Base-by-base conservation (phyloP, 177 flowering plant species). In the Telopea speciosissima region DNA sequence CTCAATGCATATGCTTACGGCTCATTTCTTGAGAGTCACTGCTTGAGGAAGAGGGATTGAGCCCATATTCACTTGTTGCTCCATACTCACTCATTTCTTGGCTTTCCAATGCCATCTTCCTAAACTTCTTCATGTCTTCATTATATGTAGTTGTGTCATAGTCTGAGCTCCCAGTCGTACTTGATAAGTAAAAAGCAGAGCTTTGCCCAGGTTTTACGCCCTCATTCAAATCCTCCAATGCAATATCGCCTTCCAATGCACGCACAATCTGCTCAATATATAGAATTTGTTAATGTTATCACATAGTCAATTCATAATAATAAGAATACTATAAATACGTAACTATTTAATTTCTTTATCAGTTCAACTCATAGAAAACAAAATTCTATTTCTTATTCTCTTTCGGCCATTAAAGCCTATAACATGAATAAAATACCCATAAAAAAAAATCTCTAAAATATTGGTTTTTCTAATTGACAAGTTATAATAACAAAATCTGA, bases 241-340 rank as follows among this genome's bases (percentile, higher is more conserved):
- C 82, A 1, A 81, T 83, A 24, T 86, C 89, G 42, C 97, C 97
- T 72, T 92, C 96, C 74, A 92, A 54, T 14, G 97, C 89, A 0
- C 95, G 82, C 8, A 86, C 93, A 7, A 91, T 85, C 97, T 91
- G 78, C 64, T 49, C 19, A 7, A 5, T n/a, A n/a, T n/a, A n/a
- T 16, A 14, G 21, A 17, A 21, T 44, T 5, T 24, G 22, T 8
- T 17, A 67, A 28, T 5, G 70, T 14, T 19, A 24, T 19, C 28
- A 4, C 70, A 59, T 16, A 0, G 3, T 36, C 40, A 36, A 36
- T 36, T 36, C 40, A 36, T 36, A 5, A 36, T 36, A 36, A 36
- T 36, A 36, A 36, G 40, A 36, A 36, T 8, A 36, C 5, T 36
- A 36, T 36, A 36, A 36, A 36, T 3, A 36, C 7, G 1, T 36